Evolutionary conservation across 768 basidiomycete genomes (phyloP), one percentile per base, ranked within the genome.

Genomic region (Suillus sp.): DNA sequence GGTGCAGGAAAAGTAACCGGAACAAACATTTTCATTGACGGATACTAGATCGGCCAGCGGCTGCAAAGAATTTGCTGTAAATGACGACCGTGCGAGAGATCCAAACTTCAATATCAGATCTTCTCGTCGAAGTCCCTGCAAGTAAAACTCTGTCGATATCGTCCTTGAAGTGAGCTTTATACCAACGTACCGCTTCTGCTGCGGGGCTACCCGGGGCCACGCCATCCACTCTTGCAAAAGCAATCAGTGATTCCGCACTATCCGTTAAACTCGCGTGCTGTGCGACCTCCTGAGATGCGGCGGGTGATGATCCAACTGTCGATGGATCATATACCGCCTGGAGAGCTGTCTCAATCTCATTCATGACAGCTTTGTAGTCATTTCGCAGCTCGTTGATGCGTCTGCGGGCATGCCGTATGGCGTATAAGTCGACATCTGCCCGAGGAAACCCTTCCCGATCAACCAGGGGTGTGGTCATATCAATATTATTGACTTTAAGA

Each of bases 381-480:
- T 95, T 97, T 62, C 87, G 81, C 56, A 95, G 78, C 72, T 92
- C 85, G 59, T 91, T 87, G n/a, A 96, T 85, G 57, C 90, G 81
- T 35, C 88, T 83, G 59, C 94, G 83, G 14, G 93, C 92, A 55
- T 79, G 78, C 27, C 93, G 82, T 22, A 96, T 88, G 13, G 89
- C 87, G 71, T 86, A 92, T 20, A 96, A 81, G 67, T 96, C 92
- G 65, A 98, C 84, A 76, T 96, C 91, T 16, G 86, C 86, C 16
- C 94, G 84, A 1, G 96, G 96, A 75, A 93, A 98, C 8, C 96
- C 96, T 59, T 97, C 92, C 1, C 79, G 66, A 71, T 97, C 95
- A 54, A 97, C 84, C 38, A 98, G 84, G 0, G 92, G 87, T 0
- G 90, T 85, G 30, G 84, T 77, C 80, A 94, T 84, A 2, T 83